Percentiles rank a stretch among this genome's conserved stretches.
Evolutionary conservation across 2,329 filamentous ascomycete genomes (phyloP).

Genomic region (Trichoderma guizhouense): DNA sequence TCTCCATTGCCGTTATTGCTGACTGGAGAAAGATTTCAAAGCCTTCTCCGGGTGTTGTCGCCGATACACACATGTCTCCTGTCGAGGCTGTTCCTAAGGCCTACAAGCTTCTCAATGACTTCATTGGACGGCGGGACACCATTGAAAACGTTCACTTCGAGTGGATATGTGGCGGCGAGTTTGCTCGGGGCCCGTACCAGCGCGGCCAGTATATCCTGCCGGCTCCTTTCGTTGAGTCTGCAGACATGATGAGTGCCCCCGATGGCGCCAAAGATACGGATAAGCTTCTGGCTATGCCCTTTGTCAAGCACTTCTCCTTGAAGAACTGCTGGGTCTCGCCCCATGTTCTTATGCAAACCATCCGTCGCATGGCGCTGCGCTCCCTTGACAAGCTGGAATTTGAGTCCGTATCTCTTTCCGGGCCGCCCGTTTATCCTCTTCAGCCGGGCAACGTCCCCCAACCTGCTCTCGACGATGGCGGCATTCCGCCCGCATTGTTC

Average conservation of each 20-base stretch:
- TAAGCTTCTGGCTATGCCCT: conserved; percentile 50
- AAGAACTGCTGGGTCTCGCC: conserved; percentile 69
- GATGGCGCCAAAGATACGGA: conserved; percentile 33
- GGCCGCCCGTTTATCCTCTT: conserved; percentile 34
- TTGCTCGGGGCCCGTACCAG: conserved; percentile 57
- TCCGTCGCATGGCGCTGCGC: conserved; percentile 45
- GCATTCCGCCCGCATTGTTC: background rate
- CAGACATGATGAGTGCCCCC: conserved; percentile 30
- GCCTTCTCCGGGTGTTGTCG: conserved; percentile 48
- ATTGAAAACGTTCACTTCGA: conserved; percentile 62
- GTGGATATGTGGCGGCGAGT: conserved; percentile 66
- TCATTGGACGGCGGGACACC: conserved; percentile 45
- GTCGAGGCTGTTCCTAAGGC: conserved; percentile 50
- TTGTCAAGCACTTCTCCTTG: conserved; percentile 57
- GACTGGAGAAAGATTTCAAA: conserved; percentile 62
- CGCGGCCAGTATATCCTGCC: conserved; percentile 62
- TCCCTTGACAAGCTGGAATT: conserved; percentile 54
- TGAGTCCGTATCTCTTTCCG: conserved; percentile 63
- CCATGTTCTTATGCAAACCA: conserved; percentile 50
- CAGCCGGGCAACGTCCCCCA: conserved; percentile 21
- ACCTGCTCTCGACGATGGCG: conserved; percentile 4
- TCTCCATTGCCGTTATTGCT: conserved; percentile 60
- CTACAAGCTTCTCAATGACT: conserved; percentile 48
- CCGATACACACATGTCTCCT: conserved; percentile 48
- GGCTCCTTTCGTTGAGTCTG: conserved; percentile 49